Base-by-base conservation (phyloP, 164 flowering plant genomes). In the Berberis vulgaris region DNA sequence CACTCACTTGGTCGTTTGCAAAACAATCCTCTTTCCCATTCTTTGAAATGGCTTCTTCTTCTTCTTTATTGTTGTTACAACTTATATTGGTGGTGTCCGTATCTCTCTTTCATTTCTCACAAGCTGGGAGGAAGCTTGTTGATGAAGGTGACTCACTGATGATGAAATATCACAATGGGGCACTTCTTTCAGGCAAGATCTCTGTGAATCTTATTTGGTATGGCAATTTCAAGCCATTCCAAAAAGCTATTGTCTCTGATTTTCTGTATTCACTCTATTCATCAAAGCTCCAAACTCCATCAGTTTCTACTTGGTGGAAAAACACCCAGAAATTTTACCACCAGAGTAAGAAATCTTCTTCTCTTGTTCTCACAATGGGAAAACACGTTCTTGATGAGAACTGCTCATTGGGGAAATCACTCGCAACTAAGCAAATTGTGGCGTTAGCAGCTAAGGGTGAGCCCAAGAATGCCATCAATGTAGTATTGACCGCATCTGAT, bases 141-240 rank as follows among this genome's bases (percentile, higher is more conserved):
- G 59, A 45, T 1, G 64, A 60, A 54, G 61, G 50, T 3, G 67
- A 65, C 41, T 61, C 67, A 0, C 46, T 59, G 12, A n/a, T 52
- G 4, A 13, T 74, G 49, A 59, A 63, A 40, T 74, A 74, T 65
- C 77, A 74, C 62, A 70, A 70, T 4, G 77, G 77, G 43, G 66
- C 68, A n/a, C 71, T 76, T 26, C 74, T 76, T 26, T 12, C 47
- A 6, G 79, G 76, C 3, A 12, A 60, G 1, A 57, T 72, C 39
- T 38, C 71, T n/a, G 42, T 76, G 43, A 72, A 72, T 43, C 73
- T 76, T 44, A 61, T 76, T 46, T 76, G 79, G 79, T 76, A 76
- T 45, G 79, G 79, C 2, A 26, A 66, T 7, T 76, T 76, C 66
- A 64, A 57, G 5, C 71, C 76, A 1, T 46, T 69, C 49, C 76